phyloP scores from a whole-genome alignment of 371 early-diverging fungal species.

The Mucor piriformis region DNA sequence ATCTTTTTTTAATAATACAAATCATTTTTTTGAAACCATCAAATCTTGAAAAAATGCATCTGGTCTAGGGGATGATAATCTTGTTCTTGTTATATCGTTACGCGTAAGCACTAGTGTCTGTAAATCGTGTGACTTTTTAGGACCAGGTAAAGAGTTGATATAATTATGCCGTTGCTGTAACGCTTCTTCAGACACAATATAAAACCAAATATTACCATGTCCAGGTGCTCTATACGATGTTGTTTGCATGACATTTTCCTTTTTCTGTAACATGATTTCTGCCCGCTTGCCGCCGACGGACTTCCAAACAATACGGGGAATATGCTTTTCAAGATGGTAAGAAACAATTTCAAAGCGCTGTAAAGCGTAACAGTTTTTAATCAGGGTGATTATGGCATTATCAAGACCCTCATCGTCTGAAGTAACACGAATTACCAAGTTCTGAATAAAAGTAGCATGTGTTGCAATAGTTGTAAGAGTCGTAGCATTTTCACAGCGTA shows the following conservation, averaged over 20 bases:
- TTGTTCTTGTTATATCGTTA: background rate
- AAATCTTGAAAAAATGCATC: background rate
- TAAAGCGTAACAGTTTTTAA: background rate
- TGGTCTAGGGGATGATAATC: background rate
- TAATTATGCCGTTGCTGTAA: background rate
- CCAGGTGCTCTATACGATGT: background rate
- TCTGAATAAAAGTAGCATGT: conserved; percentile 12
- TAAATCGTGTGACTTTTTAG: background rate
- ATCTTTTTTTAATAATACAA: too few species aligned
- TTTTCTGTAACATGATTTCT: background rate
- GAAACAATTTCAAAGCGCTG: background rate
- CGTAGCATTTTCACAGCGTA: conserved; percentile 14
- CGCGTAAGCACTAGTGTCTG: background rate
- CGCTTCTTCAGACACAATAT: background rate
- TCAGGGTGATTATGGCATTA: background rate
- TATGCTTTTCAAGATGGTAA: background rate
- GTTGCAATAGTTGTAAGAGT: conserved; percentile 14
- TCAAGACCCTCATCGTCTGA: background rate
- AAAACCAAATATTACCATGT: background rate
- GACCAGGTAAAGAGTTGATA: background rate
- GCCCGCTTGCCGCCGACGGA: background rate
- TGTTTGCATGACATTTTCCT: background rate
- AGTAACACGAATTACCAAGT: conserved; percentile 18
- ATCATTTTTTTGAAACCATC: too few species aligned
- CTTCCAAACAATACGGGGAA: too few species aligned